Evolutionary conservation across 2,329 filamentous ascomycete species (phyloP).

Genomic region (Hypoxylon sp.): DNA sequence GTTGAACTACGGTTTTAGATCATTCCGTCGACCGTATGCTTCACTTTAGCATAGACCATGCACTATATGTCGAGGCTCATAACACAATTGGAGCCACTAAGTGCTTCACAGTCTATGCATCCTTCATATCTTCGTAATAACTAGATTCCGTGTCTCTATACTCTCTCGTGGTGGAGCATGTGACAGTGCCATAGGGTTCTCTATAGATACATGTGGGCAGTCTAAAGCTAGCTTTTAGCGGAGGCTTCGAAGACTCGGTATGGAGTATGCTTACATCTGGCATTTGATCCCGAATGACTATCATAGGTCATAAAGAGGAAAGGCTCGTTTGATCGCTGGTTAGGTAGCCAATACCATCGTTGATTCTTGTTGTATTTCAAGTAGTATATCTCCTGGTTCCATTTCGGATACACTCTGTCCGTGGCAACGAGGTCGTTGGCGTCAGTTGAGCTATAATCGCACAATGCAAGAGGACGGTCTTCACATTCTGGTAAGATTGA

Average conservation of each 20-base stretch:
- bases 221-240: constrained; percentile 4
- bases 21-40: no score
- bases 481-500: constrained; percentile 24
- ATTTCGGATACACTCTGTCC: constrained; percentile 24
- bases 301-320: constrained; percentile 27
- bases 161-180: constrained; percentile 17
- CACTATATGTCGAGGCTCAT: no score
- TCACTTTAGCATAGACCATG: no score
- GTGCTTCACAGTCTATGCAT: neutral
- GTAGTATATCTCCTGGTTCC: constrained; percentile 28
- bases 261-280: constrained; percentile 9
- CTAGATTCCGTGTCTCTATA: constrained; percentile 19
- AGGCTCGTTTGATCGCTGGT: constrained; percentile 14
- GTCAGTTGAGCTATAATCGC: constrained; percentile 22
- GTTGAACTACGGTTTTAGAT: no score
- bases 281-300: constrained; percentile 21
- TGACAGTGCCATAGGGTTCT: constrained; percentile 2
- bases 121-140: constrained; percentile 21
- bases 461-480: constrained; percentile 23
- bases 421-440: constrained; percentile 20
- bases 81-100: no score
- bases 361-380: constrained; percentile 19
- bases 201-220: constrained; percentile 23
- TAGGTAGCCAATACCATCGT: constrained; percentile 26
- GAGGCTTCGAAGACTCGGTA: neutral